Conservation (phyloP, 306 rosid genomes). For the Ziziphus jujuba region DNA sequence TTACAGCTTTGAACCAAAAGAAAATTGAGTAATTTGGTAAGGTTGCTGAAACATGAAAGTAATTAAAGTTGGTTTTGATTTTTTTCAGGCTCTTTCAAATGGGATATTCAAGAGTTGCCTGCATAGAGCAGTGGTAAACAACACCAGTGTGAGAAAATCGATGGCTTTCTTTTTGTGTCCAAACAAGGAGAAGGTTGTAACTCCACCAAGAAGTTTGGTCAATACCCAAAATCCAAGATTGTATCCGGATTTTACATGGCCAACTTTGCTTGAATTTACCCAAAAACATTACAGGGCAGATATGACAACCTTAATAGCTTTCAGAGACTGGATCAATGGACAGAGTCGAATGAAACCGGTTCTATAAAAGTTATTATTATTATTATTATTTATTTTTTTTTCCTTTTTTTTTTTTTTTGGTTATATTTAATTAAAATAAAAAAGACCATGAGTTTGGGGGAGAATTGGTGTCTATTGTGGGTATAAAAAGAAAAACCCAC, state of each 20-base stretch:
- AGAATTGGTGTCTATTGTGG: conserved; percentile 23
- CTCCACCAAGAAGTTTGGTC: conserved; percentile 55
- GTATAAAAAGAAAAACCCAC: conserved; percentile 11
- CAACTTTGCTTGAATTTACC: conserved; percentile 57
- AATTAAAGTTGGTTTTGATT: neutral
- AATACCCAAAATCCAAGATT: conserved; percentile 45
- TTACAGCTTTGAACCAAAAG: too few relatives aligned
- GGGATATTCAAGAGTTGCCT: conserved; percentile 80
- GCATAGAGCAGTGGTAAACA: conserved; percentile 86
- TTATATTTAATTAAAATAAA: too few relatives aligned
- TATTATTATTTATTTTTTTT: too few relatives aligned
- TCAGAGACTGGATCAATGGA: conserved; percentile 47
- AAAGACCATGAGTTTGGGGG: too few relatives aligned
- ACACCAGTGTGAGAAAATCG: conserved; percentile 59
- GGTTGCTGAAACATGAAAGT: neutral
- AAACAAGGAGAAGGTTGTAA: conserved; percentile 46
- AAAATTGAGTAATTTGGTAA: too few relatives aligned
- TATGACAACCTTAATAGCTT: conserved; percentile 57
- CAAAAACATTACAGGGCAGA: conserved; percentile 72
- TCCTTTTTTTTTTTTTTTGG: too few relatives aligned
- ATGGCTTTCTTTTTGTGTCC: conserved; percentile 79
- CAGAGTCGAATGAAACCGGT: conserved; percentile 27
- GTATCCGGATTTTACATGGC: conserved; percentile 79
- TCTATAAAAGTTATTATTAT: neutral
- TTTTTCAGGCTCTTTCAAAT: conserved; percentile 74